These are phyloP conservation scores for Suhomyces faveliae DNA, from an alignment of 805 yeast genomes.

Conservation along the genomic window DNA sequence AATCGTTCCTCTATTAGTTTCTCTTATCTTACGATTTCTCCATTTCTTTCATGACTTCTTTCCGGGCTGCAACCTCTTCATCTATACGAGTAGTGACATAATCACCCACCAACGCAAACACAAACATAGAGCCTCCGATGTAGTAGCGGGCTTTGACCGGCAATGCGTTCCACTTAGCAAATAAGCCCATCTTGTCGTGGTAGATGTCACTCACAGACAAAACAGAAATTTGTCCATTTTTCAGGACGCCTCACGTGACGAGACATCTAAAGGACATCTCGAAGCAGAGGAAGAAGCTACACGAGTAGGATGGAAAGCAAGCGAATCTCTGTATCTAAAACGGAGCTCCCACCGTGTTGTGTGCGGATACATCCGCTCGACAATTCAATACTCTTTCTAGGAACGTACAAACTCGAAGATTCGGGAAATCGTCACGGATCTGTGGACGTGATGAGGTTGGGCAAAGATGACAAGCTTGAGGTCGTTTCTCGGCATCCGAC, in stretches of 20 bases:
- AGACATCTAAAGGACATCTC: neutral
- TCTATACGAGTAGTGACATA: constrained; percentile 35
- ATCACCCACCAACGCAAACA: constrained; percentile 40
- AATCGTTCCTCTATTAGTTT: neutral
- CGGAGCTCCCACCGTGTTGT: constrained; percentile 82
- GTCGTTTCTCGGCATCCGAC: constrained; percentile 34
- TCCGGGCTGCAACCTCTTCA: constrained; percentile 36
- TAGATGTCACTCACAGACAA: neutral
- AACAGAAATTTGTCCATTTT: neutral
- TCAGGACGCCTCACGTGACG: constrained; percentile 1
- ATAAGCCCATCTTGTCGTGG: constrained; percentile 22
- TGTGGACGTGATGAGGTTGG: constrained; percentile 40
- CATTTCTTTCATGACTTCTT: constrained; percentile 15
- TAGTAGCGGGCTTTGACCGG: constrained; percentile 42
- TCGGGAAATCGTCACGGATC: constrained; percentile 65
- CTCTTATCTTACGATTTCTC: neutral
- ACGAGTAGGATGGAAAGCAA: constrained; percentile 4
- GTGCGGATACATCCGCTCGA: constrained; percentile 58
- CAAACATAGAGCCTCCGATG: constrained; percentile 40
- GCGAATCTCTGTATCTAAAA: constrained; percentile 22
- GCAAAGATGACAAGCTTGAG: constrained; percentile 11
- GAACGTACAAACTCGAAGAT: constrained; percentile 75
- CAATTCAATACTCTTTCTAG: constrained; percentile 53
- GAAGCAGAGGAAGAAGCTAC: neutral
- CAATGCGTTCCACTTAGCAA: constrained; percentile 40